Evolutionary conservation across 495 filamentous ascomycete species (phyloP).

Genomic region (Neurospora sp.): DNA sequence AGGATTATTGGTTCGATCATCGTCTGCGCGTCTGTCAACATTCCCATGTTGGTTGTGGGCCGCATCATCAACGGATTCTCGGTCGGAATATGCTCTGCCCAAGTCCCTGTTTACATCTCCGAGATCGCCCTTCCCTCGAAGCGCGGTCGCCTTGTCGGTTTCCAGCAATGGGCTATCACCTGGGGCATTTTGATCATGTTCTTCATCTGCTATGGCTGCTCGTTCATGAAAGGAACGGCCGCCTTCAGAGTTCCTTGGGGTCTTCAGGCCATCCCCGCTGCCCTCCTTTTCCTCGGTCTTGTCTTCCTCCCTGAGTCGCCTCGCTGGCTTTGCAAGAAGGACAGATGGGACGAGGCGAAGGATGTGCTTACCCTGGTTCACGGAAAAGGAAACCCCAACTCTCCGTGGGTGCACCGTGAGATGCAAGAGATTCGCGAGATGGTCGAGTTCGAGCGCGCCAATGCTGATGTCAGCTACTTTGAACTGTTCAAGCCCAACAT

Average conservation of each 20-base stretch:
- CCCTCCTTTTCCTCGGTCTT: constrained; percentile 53
- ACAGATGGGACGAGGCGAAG: constrained; percentile 62
- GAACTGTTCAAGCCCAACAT: constrained; percentile 62
- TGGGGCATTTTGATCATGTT: constrained; percentile 79
- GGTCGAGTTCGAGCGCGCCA: constrained; percentile 57
- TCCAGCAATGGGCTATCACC: constrained; percentile 72
- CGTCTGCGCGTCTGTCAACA: constrained; percentile 61
- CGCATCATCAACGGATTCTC: constrained; percentile 68
- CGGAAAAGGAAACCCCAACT: constrained; percentile 51
- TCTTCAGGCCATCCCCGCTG: constrained; percentile 62
- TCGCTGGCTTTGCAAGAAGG: constrained; percentile 65
- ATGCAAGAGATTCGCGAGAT: constrained; percentile 59
- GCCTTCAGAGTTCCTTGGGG: constrained; percentile 71
- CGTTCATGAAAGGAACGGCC: constrained; percentile 49
- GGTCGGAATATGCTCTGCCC: constrained; percentile 70
- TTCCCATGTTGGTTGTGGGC: constrained; percentile 62
- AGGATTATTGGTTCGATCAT: constrained; percentile 54
- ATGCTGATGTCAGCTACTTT: constrained; percentile 52
- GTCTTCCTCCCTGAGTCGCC: constrained; percentile 65
- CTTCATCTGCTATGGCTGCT: constrained; percentile 63
- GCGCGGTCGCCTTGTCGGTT: constrained; percentile 60
- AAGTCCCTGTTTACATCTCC: constrained; percentile 71
- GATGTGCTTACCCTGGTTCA: constrained; percentile 57
- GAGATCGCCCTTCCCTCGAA: constrained; percentile 60
- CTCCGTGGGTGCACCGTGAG: constrained; percentile 54